Evolutionary conservation across 345 rosid genomes (phyloP).

Genomic region (Salix brachista): DNA sequence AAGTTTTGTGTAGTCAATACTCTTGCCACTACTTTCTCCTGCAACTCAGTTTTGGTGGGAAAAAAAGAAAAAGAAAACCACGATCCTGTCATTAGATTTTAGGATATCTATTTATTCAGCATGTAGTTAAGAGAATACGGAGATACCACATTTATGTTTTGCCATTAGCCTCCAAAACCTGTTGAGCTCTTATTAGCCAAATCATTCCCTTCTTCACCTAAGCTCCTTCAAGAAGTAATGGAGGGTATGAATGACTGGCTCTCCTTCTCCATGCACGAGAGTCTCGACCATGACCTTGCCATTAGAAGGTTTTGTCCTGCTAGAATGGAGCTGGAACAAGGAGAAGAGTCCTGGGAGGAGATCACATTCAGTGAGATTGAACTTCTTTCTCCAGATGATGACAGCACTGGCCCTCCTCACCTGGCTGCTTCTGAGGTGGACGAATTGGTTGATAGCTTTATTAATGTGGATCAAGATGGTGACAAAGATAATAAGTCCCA

Average conservation of each 20-base stretch:
- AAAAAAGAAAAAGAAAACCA: not conserved
- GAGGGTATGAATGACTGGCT: conserved; percentile 36
- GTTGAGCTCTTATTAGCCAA: no score
- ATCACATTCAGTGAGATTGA: conserved; percentile 23
- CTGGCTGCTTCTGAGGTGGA: conserved; percentile 45
- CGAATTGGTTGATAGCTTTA: conserved; percentile 57
- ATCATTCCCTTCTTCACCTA: not conserved
- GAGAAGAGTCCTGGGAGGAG: conserved; percentile 29
- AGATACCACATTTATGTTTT: no score
- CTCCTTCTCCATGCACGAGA: conserved; percentile 33
- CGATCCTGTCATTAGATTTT: no score
- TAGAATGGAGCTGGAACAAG: conserved; percentile 44
- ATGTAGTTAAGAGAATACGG: no score
- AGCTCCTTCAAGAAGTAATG: conserved; percentile 27
- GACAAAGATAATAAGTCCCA: not conserved
- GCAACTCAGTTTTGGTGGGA: not conserved
- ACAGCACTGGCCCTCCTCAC: conserved; percentile 15
- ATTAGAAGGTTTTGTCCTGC: conserved; percentile 61
- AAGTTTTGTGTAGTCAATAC: not conserved
- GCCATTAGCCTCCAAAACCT: no score
- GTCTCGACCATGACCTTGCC: conserved; percentile 50
- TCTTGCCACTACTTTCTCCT: not conserved
- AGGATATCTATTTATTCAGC: no score
- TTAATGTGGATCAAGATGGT: conserved; percentile 29
- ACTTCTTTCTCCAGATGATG: conserved; percentile 17